Evolutionary conservation across 345 rosid species (phyloP).

Genomic region (Kandelia obovata): DNA sequence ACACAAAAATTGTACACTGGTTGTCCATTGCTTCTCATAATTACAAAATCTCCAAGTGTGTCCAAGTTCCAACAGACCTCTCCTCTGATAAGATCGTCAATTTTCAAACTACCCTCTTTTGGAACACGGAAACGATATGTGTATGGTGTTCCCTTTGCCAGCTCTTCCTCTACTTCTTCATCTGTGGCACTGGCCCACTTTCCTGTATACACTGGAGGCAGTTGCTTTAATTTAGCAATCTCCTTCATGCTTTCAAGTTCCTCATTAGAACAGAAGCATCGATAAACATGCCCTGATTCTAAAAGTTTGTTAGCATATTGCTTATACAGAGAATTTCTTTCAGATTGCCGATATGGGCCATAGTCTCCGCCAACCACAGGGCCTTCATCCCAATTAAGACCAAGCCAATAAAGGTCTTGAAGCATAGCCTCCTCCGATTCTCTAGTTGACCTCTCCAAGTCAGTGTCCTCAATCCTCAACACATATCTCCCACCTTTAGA

Average conservation of each 20-base stretch:
- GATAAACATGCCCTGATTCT: slow-evolving; percentile 84
- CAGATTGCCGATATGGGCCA: slow-evolving; percentile 91
- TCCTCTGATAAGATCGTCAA: slow-evolving; percentile 82
- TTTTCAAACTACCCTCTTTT: slow-evolving; percentile 67
- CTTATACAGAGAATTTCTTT: slow-evolving; percentile 76
- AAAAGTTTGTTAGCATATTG: slow-evolving; percentile 72
- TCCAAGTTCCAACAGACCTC: slow-evolving; percentile 94
- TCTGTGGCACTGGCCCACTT: slow-evolving; percentile 79
- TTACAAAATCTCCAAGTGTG: slow-evolving; percentile 67
- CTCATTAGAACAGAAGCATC: slow-evolving; percentile 87
- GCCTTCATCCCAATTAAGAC: slow-evolving; percentile 96
- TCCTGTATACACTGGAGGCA: slow-evolving; percentile 84
- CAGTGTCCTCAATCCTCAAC: slow-evolving; percentile 89
- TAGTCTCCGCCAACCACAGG: slow-evolving; percentile 76
- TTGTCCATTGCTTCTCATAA: slow-evolving; percentile 52
- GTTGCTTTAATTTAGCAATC: slow-evolving; percentile 57
- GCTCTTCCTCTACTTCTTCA: slow-evolving; percentile 67
- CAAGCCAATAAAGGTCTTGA: slow-evolving; percentile 84
- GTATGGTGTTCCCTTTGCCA: slow-evolving; percentile 70
- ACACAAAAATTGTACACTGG: slow-evolving; percentile 97
- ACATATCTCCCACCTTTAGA: slow-evolving; percentile 90
- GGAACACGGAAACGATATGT: slow-evolving; percentile 87
- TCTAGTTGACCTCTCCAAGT: slow-evolving; percentile 84
- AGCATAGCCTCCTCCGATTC: slow-evolving; percentile 94
- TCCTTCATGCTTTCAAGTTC: slow-evolving; percentile 96